Percentiles rank a stretch among this genome's conserved stretches.
Evolutionary conservation across 106 monocot genomes (phyloP).

Genomic region (Dendrobium huoshanense): DNA sequence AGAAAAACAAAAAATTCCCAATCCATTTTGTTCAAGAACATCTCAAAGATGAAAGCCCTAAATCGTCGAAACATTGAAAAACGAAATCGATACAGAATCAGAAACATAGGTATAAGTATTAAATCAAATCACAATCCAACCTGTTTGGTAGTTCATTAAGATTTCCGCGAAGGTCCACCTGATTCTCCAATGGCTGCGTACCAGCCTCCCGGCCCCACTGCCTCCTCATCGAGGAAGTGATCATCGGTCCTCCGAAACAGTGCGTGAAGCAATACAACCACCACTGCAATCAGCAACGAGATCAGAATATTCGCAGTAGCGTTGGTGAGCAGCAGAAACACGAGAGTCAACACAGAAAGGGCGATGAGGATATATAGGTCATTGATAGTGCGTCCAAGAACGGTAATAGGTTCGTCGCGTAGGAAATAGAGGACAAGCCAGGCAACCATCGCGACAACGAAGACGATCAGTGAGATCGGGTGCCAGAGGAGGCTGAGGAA

Average conservation of each 20-base stretch:
- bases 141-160: not conserved
- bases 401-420: conserved; percentile 2
- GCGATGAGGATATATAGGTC: conserved; percentile 6
- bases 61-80: not conserved
- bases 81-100: not conserved
- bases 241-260: conserved; percentile 7
- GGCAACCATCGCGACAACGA: conserved; percentile 10
- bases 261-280: conserved; percentile 6
- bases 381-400: not conserved
- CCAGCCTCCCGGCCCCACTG: not conserved
- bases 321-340: not conserved
- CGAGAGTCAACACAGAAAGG: conserved; percentile 4
- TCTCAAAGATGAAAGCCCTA: not conserved
- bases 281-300: conserved; percentile 7
- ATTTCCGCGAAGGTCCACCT: not conserved
- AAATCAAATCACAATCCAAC: not conserved
- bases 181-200: not conserved
- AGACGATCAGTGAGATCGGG: conserved; percentile 23
- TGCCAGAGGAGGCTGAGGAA: conserved; percentile 80
- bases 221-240: conserved; percentile 3
- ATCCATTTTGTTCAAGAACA: too few species aligned
- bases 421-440: conserved; percentile 18
- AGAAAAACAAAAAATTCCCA: not conserved
- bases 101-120: not conserved
- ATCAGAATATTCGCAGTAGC: conserved; percentile 8